Percentiles rank a stretch among this genome's conserved stretches.
Conservation (phyloP, 1,284 basidiomycete species). For the Microbotryum violaceum region DNA sequence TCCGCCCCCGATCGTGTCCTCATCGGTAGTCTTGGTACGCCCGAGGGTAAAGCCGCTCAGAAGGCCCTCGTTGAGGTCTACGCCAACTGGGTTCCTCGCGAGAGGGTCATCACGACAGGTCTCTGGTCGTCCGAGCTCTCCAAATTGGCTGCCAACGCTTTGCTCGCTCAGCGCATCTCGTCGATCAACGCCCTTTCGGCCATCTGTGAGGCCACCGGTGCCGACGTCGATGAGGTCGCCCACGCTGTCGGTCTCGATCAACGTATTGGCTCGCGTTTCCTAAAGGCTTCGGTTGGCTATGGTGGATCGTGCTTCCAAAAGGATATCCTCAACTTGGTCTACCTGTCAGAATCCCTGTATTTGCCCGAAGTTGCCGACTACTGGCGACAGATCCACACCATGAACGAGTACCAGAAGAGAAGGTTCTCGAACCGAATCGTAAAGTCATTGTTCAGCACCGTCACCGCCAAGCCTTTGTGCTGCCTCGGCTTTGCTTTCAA, state of each 20-base stretch:
- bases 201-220: slow-evolving; percentile 98
- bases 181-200: slow-evolving; percentile 96
- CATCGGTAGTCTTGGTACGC: slow-evolving; percentile 86
- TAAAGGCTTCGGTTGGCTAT: slow-evolving; percentile 92
- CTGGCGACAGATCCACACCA: slow-evolving; percentile 78
- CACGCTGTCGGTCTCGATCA: slow-evolving; percentile 88
- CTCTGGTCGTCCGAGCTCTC: slow-evolving; percentile 98
- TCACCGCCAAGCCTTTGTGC: slow-evolving; percentile 91
- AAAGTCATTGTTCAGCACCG: slow-evolving; percentile 79
- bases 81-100: slow-evolving; percentile 84
- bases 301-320: slow-evolving; percentile 99
- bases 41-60: slow-evolving; percentile 75
- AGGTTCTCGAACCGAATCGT: slow-evolving; percentile 44
- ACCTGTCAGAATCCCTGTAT: slow-evolving; percentile 87
- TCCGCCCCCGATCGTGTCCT: slow-evolving; percentile 88
- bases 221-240: slow-evolving; percentile 96
- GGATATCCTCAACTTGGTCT: slow-evolving; percentile 97
- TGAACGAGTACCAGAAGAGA: slow-evolving; percentile 94
- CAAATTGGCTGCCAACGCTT: slow-evolving; percentile 97
- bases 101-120: slow-evolving; percentile 85
- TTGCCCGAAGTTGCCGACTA: slow-evolving; percentile 96
- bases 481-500: slow-evolving; percentile 70
- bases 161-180: slow-evolving; percentile 92
- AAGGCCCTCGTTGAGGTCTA: slow-evolving; percentile 71
- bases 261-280: slow-evolving; percentile 90